Conservation (phyloP, 352 stramenopile species). For the Thraustochytrium sp. region DNA sequence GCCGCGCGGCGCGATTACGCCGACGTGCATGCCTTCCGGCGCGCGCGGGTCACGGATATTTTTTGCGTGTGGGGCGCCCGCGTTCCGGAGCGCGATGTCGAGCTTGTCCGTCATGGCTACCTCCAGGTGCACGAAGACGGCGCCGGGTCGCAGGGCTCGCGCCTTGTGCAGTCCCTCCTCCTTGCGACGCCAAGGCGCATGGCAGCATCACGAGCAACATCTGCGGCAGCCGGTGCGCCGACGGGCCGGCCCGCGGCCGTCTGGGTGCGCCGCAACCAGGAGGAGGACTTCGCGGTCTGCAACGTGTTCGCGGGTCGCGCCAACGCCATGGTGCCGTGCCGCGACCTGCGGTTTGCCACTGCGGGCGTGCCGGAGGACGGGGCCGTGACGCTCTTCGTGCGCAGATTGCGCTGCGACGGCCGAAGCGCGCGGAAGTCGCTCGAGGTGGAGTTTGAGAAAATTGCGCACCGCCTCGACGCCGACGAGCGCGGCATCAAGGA, state of each 20-base stretch:
- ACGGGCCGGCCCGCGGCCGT: neutral
- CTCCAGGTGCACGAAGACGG: neutral
- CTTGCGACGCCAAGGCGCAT: too few species aligned
- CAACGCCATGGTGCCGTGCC: neutral
- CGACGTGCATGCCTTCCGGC: neutral
- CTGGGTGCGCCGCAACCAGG: neutral
- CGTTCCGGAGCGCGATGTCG: neutral
- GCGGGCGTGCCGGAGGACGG: neutral
- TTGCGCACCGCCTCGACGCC: neutral
- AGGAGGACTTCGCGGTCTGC: neutral
- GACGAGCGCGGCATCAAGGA: neutral
- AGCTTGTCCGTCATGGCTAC: neutral
- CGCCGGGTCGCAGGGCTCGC: too few species aligned
- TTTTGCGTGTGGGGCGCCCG: neutral
- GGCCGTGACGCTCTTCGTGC: neutral
- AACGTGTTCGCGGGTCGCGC: neutral
- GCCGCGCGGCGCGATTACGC: neutral
- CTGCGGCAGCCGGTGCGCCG: neutral
- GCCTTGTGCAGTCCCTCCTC: too few species aligned
- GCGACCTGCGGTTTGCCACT: neutral
- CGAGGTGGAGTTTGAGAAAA: neutral
- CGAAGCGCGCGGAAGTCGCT: neutral
- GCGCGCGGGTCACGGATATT: conserved; percentile 2
- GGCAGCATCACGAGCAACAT: too few species aligned
- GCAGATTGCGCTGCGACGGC: neutral